phyloP scores from a whole-genome alignment of 2,329 filamentous ascomycete genomes.

The Zasmidium cellare region DNA sequence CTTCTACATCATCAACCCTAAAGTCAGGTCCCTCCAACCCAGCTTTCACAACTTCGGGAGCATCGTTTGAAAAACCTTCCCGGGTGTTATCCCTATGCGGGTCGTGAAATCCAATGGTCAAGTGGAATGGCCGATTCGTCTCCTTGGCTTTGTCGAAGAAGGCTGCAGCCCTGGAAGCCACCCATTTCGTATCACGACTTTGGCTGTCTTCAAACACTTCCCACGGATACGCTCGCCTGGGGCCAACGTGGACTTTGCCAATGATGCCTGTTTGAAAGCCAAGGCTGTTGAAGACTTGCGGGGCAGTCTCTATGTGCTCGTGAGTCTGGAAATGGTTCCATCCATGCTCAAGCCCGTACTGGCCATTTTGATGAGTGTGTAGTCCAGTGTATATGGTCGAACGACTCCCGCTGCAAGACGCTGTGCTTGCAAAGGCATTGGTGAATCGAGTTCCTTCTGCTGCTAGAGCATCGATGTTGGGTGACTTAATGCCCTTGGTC shows the following conservation, averaged over 20 bases:
- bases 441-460: constrained; percentile 39
- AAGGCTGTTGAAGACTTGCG: constrained; percentile 37
- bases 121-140: constrained; percentile 40
- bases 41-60: constrained; percentile 11
- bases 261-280: constrained; percentile 50
- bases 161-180: constrained; percentile 38
- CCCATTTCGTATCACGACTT: constrained; percentile 45
- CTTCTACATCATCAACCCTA: constrained; percentile 36
- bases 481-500: constrained; percentile 31
- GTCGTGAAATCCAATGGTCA: constrained; percentile 50
- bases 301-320: constrained; percentile 45
- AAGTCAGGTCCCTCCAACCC: constrained; percentile 4
- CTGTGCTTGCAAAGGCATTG: constrained; percentile 45
- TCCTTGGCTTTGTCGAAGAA: constrained; percentile 41
- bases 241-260: constrained; percentile 52
- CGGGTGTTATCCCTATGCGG: constrained; percentile 46
- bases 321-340: constrained; percentile 47
- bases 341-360: constrained; percentile 45
- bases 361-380: constrained; percentile 50
- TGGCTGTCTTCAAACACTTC: constrained; percentile 40
- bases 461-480: constrained; percentile 44
- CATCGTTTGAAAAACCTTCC: constrained; percentile 46
- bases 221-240: constrained; percentile 44
- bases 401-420: constrained; percentile 50
- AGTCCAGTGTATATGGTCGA: constrained; percentile 52